Conservation (phyloP, 2,329 filamentous ascomycete genomes). For the Boeremia exigua region DNA sequence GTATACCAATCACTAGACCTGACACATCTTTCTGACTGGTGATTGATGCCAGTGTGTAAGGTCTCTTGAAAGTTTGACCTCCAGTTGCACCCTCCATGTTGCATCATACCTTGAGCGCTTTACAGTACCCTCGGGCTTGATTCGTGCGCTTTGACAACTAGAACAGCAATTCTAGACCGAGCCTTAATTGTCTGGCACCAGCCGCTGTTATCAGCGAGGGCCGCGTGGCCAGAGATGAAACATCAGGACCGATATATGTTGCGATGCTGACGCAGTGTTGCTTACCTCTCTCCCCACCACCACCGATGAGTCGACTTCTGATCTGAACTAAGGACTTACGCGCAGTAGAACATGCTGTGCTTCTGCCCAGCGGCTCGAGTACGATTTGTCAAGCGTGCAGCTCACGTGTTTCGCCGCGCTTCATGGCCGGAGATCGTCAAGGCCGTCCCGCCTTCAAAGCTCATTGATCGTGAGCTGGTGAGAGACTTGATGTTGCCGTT, state of each 20-base stretch:
- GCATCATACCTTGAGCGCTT: background rate
- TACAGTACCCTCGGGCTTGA: background rate
- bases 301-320: constrained; percentile 5
- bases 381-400: constrained; percentile 2
- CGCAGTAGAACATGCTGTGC: background rate
- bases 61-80: background rate
- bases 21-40: background rate
- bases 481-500: background rate
- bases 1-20: background rate
- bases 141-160: background rate
- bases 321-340: background rate
- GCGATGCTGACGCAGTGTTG: constrained; percentile 12
- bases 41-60: too few relatives aligned
- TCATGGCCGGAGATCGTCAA: background rate
- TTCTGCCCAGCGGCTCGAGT: background rate
- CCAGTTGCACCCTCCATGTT: background rate
- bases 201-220: background rate
- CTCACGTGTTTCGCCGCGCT: background rate
- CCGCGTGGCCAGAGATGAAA: constrained; percentile 9
- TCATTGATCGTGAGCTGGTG: background rate
- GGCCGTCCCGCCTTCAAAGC: background rate
- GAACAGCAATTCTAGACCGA: too few relatives aligned
- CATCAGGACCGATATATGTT: background rate
- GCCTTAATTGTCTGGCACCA: background rate
- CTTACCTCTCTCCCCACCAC: constrained; percentile 5